These are phyloP conservation scores for Stenogyne calaminthoides DNA, from an alignment of 305 asterid genomes.

Conservation along the genomic window DNA sequence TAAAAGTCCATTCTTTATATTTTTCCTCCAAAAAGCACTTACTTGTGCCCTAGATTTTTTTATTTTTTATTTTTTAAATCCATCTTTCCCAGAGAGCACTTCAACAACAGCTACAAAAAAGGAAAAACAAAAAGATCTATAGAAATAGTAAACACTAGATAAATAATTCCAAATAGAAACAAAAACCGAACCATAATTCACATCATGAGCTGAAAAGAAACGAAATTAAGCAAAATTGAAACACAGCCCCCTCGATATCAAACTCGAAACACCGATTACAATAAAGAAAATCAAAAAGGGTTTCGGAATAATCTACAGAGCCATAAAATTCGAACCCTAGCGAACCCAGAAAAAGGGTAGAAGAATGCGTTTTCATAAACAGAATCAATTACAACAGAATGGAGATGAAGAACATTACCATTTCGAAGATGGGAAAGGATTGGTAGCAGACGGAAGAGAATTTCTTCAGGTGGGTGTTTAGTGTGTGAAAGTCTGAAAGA, in stretches of 20 bases:
- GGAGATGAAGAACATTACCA: conserved; percentile 28
- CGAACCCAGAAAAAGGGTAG: conserved; percentile 12
- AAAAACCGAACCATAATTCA: neutral
- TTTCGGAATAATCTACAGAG: neutral
- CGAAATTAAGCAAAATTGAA: neutral
- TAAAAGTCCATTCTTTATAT: too few relatives aligned
- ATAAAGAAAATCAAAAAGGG: neutral
- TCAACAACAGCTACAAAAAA: neutral
- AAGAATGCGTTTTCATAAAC: neutral
- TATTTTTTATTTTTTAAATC: too few relatives aligned
- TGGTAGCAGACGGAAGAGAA: neutral
- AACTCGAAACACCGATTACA: neutral
- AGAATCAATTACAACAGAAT: neutral
- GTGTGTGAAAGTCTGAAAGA: too few relatives aligned
- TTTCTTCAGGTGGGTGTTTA: neutral
- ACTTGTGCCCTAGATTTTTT: neutral
- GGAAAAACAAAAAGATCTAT: neutral
- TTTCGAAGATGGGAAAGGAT: conserved; percentile 23
- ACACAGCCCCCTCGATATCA: neutral
- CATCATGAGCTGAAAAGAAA: conserved; percentile 18
- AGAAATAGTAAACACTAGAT: neutral
- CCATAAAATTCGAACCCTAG: conserved; percentile 31
- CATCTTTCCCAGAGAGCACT: neutral
- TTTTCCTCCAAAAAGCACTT: neutral
- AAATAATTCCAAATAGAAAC: neutral